Evolutionary conservation across 192 early-diverging fungal species (phyloP), one percentile per base, ranked within the genome.

Genomic region (Hyaloraphidium curvatum): DNA sequence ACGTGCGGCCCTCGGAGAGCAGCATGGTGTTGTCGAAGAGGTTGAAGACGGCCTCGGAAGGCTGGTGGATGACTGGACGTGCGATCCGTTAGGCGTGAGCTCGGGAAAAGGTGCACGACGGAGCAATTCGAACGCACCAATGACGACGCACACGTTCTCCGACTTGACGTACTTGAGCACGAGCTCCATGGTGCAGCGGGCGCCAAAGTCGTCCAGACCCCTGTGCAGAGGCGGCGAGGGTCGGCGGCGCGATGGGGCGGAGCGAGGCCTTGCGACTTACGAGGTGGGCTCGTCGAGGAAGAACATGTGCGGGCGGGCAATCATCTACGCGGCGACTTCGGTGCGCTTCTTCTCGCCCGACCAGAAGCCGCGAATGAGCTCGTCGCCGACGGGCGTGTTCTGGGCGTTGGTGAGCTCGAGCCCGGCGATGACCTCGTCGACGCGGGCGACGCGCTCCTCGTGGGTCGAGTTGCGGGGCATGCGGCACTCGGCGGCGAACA

Each of bases 281-380:
- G n/a, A n/a, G n/a, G n/a, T n/a, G n/a, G n/a, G n/a, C n/a, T n/a
- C n/a, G n/a, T n/a, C n/a, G n/a, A n/a, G n/a, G n/a, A n/a, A n/a
- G n/a, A n/a, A n/a, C n/a, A n/a, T n/a, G n/a, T 48, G 14, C 17
- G 43, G 43, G 17, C 19, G 14, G 43, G 43, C 43, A 48, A 48
- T 25, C 43, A 48, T 48, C 25, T 48, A 14, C 14, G 25, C 25
- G 5, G 17, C n/a, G 72, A 71, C 82, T 11, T 77, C 79, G 39
- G 81, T 69, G 55, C 82, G 82, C 63, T 82, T 82, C 59, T 77
- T 75, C 62, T 85, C 82, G 39, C 82, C 82, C 57, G 80, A 79
- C 16, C 79, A 82, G 16, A 82, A 63, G 60, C 82, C 80, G 51
- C 82, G 80, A 54, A 84, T 58, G 43, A 80, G 78, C 4, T 78